Evolutionary conservation across 2,329 filamentous ascomycete genomes (phyloP).

Genomic region (Penicillium sp.): DNA sequence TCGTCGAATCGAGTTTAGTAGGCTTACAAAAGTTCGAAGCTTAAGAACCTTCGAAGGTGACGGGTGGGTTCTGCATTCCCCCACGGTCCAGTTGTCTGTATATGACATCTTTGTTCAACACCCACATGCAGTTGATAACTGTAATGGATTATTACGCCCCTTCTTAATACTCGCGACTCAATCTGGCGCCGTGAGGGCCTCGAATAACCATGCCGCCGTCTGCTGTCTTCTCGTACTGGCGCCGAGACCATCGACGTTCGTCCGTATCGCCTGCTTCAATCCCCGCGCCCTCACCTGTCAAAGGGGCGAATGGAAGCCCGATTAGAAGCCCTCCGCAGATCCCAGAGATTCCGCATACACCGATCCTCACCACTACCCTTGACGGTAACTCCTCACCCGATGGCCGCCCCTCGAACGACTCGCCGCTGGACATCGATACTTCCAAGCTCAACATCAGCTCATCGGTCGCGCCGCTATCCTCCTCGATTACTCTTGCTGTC

Average conservation of each 20-base stretch:
- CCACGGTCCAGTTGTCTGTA: conserved; percentile 18
- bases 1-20: neutral
- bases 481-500: conserved; percentile 29
- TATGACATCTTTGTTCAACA: conserved; percentile 20
- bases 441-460: conserved; percentile 24
- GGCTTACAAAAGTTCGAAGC: neutral
- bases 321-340: conserved; percentile 33
- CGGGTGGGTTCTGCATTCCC: conserved; percentile 13
- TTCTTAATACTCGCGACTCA: conserved; percentile 8
- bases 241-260: conserved; percentile 39
- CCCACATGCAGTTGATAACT: conserved; percentile 11
- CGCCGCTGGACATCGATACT: conserved; percentile 24
- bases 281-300: conserved; percentile 21
- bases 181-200: conserved; percentile 17
- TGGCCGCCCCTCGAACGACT: conserved; percentile 23
- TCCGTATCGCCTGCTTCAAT: conserved; percentile 30
- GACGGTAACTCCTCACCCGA: conserved; percentile 24
- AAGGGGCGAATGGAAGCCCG: conserved; percentile 19
- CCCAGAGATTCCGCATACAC: conserved; percentile 31
- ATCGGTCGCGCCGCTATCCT: conserved; percentile 28
- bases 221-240: conserved; percentile 42
- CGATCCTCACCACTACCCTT: conserved; percentile 28
- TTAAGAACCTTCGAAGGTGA: neutral
- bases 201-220: conserved; percentile 34
- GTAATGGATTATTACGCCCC: conserved; percentile 20